Base-by-base conservation (phyloP, 148 eudicot species). In the Euryodendron excelsum region DNA sequence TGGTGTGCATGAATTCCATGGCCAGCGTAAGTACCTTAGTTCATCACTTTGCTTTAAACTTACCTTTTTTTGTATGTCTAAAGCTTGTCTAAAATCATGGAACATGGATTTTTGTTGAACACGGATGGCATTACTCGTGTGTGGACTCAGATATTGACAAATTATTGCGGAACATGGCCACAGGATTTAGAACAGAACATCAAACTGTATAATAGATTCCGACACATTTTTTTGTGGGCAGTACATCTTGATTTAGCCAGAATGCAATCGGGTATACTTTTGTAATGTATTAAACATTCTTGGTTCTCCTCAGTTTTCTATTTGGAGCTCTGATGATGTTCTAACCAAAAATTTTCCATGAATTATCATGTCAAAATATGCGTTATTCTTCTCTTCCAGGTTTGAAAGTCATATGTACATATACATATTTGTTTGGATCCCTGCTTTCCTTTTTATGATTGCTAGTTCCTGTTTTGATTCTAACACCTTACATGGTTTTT, bases 1-100 rank as follows among this genome's bases (percentile, higher is more conserved):
- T 81, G 73, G 75, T 17, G 28, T 81, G 84, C 70, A 81, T 36
- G 47, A 77, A 81, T 27, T 34, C 84, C n/a, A 72, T 77, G 69
- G 68, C 79, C 69, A 81, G 21, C 13, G 84, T 81, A 81, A 71
- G 84, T 76, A 31, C 23, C 47, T 20, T 34, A 21, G 2, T 66
- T 34, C 17, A 53, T 64, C 15, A 31, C 13, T 52, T 69, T 75
- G 78, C 14, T 14, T 21, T 52, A 34, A 15, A 34, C 23, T 20
- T 20, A 0, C 0, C n/a, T 6, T 7, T 27, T 61, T 12, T 53
- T 1, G 17, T 18, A 34, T 74, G 13, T 3, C 67, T 66, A 14
- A 52, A 31, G 21, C 18, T 47, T 1, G 56, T 31, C 50, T 56
- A 20, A 31, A 31, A 31, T 48, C 21, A 13, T 52, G 48, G 28